Percentiles rank a stretch among this genome's conserved stretches.
These are phyloP conservation scores for Solanum rostratum DNA, from an alignment of 257 asterid species.

Conservation along the genomic window DNA sequence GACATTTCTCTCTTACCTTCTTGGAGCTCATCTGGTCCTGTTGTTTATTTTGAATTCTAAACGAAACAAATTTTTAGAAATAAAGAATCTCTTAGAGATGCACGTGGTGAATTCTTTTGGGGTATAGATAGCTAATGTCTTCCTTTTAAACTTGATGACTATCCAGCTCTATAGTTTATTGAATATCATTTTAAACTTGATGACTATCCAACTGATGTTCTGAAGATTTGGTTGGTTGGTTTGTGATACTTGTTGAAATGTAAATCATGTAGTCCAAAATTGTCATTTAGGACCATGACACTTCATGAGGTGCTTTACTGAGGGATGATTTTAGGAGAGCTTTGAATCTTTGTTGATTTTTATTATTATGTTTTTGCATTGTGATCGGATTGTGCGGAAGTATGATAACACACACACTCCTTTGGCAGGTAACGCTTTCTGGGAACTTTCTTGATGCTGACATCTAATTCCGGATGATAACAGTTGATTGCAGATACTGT, in stretches of 20 bases:
- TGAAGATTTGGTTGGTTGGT: neutral
- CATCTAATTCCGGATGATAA: conserved; percentile 15
- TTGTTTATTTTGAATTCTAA: neutral
- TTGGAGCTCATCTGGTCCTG: neutral
- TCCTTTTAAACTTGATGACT: neutral
- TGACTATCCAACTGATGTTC: neutral
- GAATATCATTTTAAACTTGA: neutral
- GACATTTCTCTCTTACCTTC: neutral
- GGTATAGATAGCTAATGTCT: neutral
- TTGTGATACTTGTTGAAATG: neutral
- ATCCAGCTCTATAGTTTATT: neutral
- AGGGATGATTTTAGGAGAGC: neutral
- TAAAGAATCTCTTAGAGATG: neutral
- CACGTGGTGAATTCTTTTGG: neutral
- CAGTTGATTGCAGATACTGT: neutral
- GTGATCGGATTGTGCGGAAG: neutral
- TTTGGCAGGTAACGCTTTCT: conserved; percentile 57
- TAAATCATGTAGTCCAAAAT: neutral
- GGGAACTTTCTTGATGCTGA: conserved; percentile 76
- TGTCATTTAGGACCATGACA: neutral
- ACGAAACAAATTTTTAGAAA: neutral
- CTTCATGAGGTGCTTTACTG: neutral
- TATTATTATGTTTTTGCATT: neutral
- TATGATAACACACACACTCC: neutral
- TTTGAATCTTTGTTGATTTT: neutral